Base-by-base conservation (phyloP, 148 eudicot genomes). In the Spergularia bocconei region DNA sequence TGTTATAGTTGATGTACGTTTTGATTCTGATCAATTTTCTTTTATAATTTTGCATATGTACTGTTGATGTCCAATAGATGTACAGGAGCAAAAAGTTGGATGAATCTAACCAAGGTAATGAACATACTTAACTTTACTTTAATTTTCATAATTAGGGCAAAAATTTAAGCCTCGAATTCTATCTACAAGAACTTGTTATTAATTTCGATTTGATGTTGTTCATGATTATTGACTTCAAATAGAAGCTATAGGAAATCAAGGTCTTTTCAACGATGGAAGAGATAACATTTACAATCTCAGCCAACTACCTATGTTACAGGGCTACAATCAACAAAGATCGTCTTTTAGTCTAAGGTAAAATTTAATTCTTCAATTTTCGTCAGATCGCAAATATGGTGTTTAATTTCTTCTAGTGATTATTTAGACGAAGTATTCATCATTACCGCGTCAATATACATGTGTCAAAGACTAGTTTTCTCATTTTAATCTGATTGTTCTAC, bases 71-170 rank as follows among this genome's bases (percentile, higher is more conserved):
- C 70, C 15, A 19, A 66, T 79, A 93, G 98, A 93, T 93, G 98
- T 84, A 93, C 63, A 80, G 98, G 75, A 93, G 96, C 96, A 93
- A 93, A 85, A 93, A 88, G 87, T 79, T 79, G 13, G 93, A 90
- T 72, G 92, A 93, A 78, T 89, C 90, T 12, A 84, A 89, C 84
- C 90, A 89, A 86, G 93, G 96, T 90, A 84, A 50, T 67, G 44
- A 61, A 33, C 54, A 39, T 33, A 62, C 21, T 17, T 39, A 57
- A n/a, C n/a, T 13, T 54, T 19, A 53, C 44, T 7, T 19, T 6
- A 67, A 59, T 70, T 11, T 55, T 16, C 29, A 52, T 20, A 38
- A 39, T 44, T 50, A 53, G 15, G 55, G 36, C 39, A 25, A 41
- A 33, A 7, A 36, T 16, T 6, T 67, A 23, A 53, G 84, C 83